A percentile compares a stretch with the other conserved stretches of the same genome.
Conservation (phyloP, 23 red algal genomes). For the Gracilaria vermiculophylla region DNA sequence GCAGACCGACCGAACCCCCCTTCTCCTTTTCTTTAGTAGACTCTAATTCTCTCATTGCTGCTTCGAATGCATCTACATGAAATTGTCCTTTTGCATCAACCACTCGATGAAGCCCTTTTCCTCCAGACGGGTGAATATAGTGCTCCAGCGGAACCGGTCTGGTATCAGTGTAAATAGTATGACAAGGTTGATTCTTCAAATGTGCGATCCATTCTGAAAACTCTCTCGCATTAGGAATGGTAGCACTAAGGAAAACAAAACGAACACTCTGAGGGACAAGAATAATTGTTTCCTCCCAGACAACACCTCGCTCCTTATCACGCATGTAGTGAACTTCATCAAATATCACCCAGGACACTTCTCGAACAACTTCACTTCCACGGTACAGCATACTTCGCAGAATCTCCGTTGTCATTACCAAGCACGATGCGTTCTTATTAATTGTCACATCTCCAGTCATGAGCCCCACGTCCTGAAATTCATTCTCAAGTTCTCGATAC, state of each 20-base stretch:
- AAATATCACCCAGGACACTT: slow-evolving; percentile 99
- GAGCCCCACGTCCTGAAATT: slow-evolving; percentile 94
- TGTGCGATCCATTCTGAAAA: slow-evolving; percentile 97
- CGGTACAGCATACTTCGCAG: slow-evolving; percentile 94
- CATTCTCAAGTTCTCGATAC: slow-evolving; percentile 86
- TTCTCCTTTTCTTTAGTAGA: slow-evolving; percentile 18
- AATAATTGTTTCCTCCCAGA: slow-evolving; percentile 99
- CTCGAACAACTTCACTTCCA: slow-evolving; percentile 91
- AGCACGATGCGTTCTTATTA: slow-evolving; percentile 85
- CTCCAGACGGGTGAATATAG: slow-evolving; percentile 74
- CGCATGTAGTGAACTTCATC: slow-evolving; percentile 99
- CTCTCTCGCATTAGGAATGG: slow-evolving; percentile 95
- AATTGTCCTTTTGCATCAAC: slow-evolving; percentile 88
- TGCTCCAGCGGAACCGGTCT: slow-evolving; percentile 96
- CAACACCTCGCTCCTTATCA: slow-evolving; percentile 87
- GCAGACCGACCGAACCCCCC: background rate
- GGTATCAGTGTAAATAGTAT: slow-evolving; percentile 98
- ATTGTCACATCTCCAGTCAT: slow-evolving; percentile 98
- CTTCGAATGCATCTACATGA: slow-evolving; percentile 46
- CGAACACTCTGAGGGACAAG: slow-evolving; percentile 91
- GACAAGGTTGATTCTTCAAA: slow-evolving; percentile 88
- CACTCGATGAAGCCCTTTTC: slow-evolving; percentile 77
- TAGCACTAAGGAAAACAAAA: slow-evolving; percentile 96
- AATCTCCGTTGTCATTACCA: slow-evolving; percentile 99
- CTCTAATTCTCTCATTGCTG: slow-evolving; percentile 62